Base-by-base conservation (phyloP, 345 rosid genomes). In the Pseudoturritis turrita region DNA sequence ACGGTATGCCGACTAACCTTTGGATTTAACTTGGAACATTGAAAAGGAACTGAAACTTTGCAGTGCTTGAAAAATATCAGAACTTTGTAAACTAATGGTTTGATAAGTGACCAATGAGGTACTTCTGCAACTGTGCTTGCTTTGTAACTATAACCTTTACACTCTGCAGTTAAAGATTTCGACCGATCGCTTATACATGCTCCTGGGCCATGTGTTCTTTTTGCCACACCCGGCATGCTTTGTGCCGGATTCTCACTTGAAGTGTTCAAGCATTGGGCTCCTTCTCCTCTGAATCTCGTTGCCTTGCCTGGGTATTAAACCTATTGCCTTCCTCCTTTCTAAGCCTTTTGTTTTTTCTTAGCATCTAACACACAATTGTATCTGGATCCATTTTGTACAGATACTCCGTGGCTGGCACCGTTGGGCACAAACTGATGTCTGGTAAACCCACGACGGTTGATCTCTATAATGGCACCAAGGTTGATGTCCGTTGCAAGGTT, bases 151-250 rank as follows among this genome's bases (percentile, higher is more conserved):
- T 11, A 19, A 35, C 52, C 28, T 62, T 52, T 7, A 36, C 37
- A 63, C 21, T 66, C 7, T 86, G 85, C 82, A 94, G 97, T 89
- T 83, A 58, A 66, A 68, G 79, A 79, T 49, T 95, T 91, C 43
- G 88, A 95, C 53, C 92, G 98, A n/a, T 88, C 98, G 40, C 65
- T 87, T 68, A 79, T 95, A 50, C 81, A 87, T 82, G 83, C 86
- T 73, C 90, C 98, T 51, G 98, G 99, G 33, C 98, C 99, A 69
- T 95, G 99, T 71, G 94, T 95, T 79, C 98, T 95, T 53, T 95
- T 95, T 79, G 98, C 99, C 39, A 91, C 99, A 70, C 99, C 98
- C 29, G 98, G 99, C 53, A 95, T 95, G 99, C 83, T 95, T 55
- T 86, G 85, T 78, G 99, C 96, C 5, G 98, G 99, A 40, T 89